Evolutionary conservation across 176 grass and related monocot species (phyloP).

Genomic region (Carex scoparia): DNA sequence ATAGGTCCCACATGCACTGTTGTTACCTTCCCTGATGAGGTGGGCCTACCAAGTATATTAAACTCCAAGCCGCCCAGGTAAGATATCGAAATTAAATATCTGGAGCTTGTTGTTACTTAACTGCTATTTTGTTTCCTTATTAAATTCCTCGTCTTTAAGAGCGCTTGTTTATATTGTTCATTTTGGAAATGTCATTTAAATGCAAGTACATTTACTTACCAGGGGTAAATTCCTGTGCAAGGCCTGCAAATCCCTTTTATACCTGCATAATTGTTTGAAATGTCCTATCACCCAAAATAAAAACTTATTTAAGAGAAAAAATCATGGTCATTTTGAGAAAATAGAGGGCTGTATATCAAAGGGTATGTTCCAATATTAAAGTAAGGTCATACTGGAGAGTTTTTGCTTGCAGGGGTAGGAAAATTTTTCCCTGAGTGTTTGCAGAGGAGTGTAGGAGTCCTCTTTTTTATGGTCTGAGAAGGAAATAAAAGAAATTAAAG

Average conservation of each 20-base stretch:
- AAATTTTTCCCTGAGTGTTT: not conserved
- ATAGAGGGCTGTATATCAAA: not conserved
- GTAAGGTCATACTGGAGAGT: not conserved
- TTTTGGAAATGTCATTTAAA: constrained; percentile 9
- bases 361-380: not conserved
- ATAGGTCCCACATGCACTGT: constrained; percentile 57
- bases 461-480: not conserved
- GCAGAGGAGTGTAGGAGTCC: not conserved
- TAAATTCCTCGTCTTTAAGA: not conserved
- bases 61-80: constrained; percentile 65
- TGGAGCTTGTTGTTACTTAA: not conserved
- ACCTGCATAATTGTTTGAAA: not conserved
- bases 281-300: not conserved
- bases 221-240: not conserved
- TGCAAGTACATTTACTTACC: not conserved
- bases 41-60: constrained; percentile 85
- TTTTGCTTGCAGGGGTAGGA: not conserved
- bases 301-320: not conserved
- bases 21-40: constrained; percentile 63
- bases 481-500: not conserved
- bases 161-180: not conserved
- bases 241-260: not conserved
- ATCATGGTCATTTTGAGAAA: not conserved
- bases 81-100: not conserved
- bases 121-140: not conserved